These are phyloP conservation scores for Amanita thiersii DNA, from an alignment of 768 basidiomycete species.

Conservation along the genomic window DNA sequence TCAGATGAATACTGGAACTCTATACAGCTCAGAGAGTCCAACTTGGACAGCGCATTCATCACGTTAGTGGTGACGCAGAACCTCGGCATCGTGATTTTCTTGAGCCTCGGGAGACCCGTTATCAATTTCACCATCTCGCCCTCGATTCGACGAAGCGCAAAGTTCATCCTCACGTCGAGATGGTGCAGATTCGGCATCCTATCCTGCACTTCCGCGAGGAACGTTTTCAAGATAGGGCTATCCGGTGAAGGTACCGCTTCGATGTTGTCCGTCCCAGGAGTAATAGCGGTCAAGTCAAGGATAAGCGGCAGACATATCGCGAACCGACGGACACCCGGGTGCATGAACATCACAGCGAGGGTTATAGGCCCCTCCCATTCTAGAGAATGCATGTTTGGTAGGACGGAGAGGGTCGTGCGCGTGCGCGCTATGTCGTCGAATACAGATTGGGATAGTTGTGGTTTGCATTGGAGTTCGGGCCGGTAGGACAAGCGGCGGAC, in stretches of 20 bases:
- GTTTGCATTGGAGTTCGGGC: constrained; percentile 11
- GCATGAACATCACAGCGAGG: constrained; percentile 48
- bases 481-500: constrained; percentile 23
- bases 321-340: constrained; percentile 28
- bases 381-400: constrained; percentile 47
- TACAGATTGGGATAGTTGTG: constrained; percentile 19
- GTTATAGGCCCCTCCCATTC: constrained; percentile 32
- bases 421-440: constrained; percentile 54
- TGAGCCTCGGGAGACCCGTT: constrained; percentile 31
- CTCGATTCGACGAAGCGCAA: constrained; percentile 34
- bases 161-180: constrained; percentile 37
- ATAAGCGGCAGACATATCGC: not conserved
- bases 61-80: constrained; percentile 40
- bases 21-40: constrained; percentile 33
- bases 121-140: constrained; percentile 30
- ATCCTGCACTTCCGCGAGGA: constrained; percentile 24
- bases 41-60: constrained; percentile 36
- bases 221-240: constrained; percentile 18
- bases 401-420: constrained; percentile 39
- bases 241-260: constrained; percentile 13
- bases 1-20: constrained; percentile 44
- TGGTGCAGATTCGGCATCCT: constrained; percentile 43
- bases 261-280: constrained; percentile 18
- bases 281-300: constrained; percentile 18
- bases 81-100: constrained; percentile 41